Conservation (phyloP, 345 rosid genomes). For the Bruguiera parviflora region DNA sequence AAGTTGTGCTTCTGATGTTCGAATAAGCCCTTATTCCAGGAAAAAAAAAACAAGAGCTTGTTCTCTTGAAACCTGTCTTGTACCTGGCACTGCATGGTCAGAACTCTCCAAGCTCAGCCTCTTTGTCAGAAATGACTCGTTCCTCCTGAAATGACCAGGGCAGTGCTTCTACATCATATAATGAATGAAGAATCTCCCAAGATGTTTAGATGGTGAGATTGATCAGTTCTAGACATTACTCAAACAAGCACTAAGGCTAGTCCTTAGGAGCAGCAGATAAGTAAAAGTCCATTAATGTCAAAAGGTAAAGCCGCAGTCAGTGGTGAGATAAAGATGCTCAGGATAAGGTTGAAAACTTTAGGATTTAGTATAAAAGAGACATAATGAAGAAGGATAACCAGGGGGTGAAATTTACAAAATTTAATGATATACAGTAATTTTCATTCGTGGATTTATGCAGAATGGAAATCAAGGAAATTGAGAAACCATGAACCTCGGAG, state of each 20-base stretch:
- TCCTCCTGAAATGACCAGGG: background rate
- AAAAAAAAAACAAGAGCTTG: background rate
- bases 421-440: background rate
- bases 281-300: too few relatives aligned
- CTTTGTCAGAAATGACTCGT: background rate
- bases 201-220: too few relatives aligned
- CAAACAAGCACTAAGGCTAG: too few relatives aligned
- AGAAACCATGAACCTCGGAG: constrained; percentile 29
- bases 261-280: too few relatives aligned
- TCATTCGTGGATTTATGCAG: constrained; percentile 14
- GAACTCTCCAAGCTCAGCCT: background rate
- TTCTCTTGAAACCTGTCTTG: background rate
- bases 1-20: too few relatives aligned
- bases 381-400: background rate
- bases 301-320: too few relatives aligned
- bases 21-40: too few relatives aligned
- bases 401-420: background rate
- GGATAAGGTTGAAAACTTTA: too few relatives aligned
- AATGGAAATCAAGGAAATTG: constrained; percentile 33
- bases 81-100: background rate
- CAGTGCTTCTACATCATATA: too few relatives aligned
- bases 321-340: too few relatives aligned
- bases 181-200: too few relatives aligned
- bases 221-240: too few relatives aligned
- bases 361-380: background rate